These are phyloP conservation scores for Cyberlindnera japonica DNA, from an alignment of 805 yeast species.

Conservation along the genomic window DNA sequence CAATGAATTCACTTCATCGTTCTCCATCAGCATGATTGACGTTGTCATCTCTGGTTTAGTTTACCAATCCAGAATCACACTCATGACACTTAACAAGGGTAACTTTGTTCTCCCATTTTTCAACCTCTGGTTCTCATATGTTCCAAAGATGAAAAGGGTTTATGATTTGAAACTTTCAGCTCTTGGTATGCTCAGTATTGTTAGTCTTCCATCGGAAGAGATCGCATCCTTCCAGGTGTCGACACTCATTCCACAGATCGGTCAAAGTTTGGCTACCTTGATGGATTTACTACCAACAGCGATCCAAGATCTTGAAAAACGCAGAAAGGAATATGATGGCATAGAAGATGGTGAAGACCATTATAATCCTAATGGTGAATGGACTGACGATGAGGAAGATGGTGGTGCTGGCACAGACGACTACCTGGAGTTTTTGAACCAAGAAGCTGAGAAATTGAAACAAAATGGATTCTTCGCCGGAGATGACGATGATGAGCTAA, in stretches of 20 bases:
- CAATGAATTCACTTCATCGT: conserved; percentile 27
- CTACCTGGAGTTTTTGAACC: conserved; percentile 45
- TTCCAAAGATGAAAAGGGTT: conserved; percentile 59
- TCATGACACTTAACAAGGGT: conserved; percentile 45
- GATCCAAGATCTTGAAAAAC: conserved; percentile 57
- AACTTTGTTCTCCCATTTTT: conserved; percentile 50
- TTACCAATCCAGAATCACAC: conserved; percentile 52
- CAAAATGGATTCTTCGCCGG: conserved; percentile 36
- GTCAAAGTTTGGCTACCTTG: conserved; percentile 46
- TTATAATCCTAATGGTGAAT: conserved; percentile 27
- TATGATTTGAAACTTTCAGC: conserved; percentile 76
- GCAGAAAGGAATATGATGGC: conserved; percentile 41
- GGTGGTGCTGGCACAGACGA: conserved; percentile 36
- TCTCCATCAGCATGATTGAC: conserved; percentile 50
- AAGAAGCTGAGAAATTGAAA: conserved; percentile 39
- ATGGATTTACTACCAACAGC: conserved; percentile 70
- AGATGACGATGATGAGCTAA: conserved; percentile 62
- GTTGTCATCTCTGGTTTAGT: conserved; percentile 62
- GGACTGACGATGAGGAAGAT: conserved; percentile 27
- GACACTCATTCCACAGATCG: conserved; percentile 43
- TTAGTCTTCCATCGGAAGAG: conserved; percentile 28
- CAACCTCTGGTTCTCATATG: conserved; percentile 55
- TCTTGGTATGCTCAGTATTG: conserved; percentile 59
- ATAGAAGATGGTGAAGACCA: conserved; percentile 29
- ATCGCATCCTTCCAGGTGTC: conserved; percentile 33